Percentiles rank a stretch among this genome's conserved stretches.
Evolutionary conservation across 352 stramenopile genomes (phyloP).

Genomic region (Globisporangium carolinianum): DNA sequence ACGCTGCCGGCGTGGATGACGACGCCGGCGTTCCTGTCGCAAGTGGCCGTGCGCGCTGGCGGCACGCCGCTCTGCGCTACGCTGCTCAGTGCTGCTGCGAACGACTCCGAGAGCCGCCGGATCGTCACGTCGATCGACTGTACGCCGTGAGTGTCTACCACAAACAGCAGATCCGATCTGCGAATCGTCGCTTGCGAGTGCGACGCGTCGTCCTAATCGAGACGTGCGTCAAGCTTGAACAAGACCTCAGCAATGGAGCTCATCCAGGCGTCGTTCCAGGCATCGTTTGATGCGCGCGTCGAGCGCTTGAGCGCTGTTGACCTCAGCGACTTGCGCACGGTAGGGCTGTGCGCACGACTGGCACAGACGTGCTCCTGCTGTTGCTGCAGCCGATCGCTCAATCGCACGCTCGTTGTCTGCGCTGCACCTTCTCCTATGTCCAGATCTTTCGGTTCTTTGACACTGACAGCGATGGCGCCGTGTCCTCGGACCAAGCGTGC

Average conservation of each 20-base stretch:
- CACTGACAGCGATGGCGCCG: slow-evolving; percentile 49
- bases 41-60: slow-evolving; percentile 7
- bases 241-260: slow-evolving; percentile 31
- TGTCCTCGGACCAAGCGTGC: slow-evolving; percentile 47
- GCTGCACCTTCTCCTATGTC: background rate
- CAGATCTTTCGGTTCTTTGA: slow-evolving; percentile 78
- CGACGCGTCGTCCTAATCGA: background rate
- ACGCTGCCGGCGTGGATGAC: slow-evolving; percentile 10
- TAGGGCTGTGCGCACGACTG: slow-evolving; percentile 7
- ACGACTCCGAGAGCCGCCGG: background rate
- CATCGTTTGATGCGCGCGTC: slow-evolving; percentile 54
- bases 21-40: slow-evolving; percentile 4
- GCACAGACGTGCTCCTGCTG: background rate
- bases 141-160: background rate
- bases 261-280: slow-evolving; percentile 55
- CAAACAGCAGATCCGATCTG: too few relatives aligned
- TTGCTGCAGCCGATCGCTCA: background rate
- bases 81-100: background rate
- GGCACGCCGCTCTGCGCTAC: slow-evolving; percentile 9
- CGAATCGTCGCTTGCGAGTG: background rate
- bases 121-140: background rate
- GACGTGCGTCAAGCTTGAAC: too few relatives aligned
- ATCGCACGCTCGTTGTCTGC: too few relatives aligned
- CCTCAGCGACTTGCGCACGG: slow-evolving; percentile 41
- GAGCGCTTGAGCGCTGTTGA: slow-evolving; percentile 41